Base-by-base conservation (phyloP, 129 eudicot genomes). In the Dittrichia graveolens region DNA sequence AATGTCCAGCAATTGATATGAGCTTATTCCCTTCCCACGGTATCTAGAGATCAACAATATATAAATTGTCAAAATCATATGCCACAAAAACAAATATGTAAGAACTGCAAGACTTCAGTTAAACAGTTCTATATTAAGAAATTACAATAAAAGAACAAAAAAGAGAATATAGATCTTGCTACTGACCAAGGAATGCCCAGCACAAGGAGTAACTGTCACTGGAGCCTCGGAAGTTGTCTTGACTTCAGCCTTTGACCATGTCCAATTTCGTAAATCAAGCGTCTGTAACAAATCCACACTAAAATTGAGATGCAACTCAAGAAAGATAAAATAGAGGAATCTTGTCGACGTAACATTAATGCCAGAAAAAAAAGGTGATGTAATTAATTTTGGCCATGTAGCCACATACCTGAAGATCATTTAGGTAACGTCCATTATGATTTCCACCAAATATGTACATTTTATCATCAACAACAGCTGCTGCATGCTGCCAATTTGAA, bases 151-250 rank as follows among this genome's bases (percentile, higher is more conserved):
- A 24, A 24, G 31, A 24, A 24, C 31, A 24, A 24, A 24, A 24
- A 24, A 24, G 8, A 71, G 80, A 66, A 56, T 66, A 56, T 5
- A 65, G 50, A 69, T 47, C 24, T 55, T 10, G 55, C 38, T 58
- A 83, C 99, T 86, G 72, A 95, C 99, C 99, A 95, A 80, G 61
- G 99, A 76, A 91, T 91, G 99, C 69, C 99, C 99, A 4, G 97
- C 94, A 71, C 97, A 87, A 62, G 97, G 90, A 73, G 86, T 73
- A 15, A 69, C 78, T 70, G 74, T 48, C 7, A 72, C 64, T 7
- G 90, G 55, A 62, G 85, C 80, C 76, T 82, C 96, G 5, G 79
- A 65, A 52, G 82, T 82, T 9, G 81, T 75, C 79, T 79, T 89
- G 75, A 83, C 88, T 85, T 95, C 97, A 67, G 85, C 88, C 73